Base-by-base conservation (phyloP, 2,329 filamentous ascomycete species). In the Sclerotinia subarctica region DNA sequence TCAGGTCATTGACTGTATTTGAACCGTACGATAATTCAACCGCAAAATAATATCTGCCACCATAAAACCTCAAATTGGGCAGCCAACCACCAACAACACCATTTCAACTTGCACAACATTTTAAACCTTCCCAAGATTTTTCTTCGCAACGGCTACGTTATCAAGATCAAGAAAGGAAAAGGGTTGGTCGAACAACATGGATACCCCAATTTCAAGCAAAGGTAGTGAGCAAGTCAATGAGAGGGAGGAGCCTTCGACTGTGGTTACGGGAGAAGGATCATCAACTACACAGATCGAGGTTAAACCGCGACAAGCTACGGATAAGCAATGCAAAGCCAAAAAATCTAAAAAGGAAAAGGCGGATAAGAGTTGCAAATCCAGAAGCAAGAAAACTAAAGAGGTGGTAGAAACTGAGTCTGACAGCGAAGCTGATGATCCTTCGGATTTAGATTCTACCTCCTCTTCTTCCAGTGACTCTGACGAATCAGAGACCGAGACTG, bases 401-500 rank as follows among this genome's bases (percentile, higher is more conserved):
- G 21, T 15, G 26, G 46, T 35, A 2, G 67, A 66, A 19, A 24
- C 62, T 2, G 70, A 70, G 3, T 66, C 59, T 29, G 72, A 72
- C 38, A 63, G 47, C 51, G 65, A 47, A 44, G 35, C 47, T n/a
- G 57, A 62, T 54, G 65, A 63, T 46, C 53, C 65, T 7, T 62
- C 65, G 2, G 42, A 29, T 29, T 58, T 15, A 26, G 42, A 57
- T 57, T 66, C 64, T n/a, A 24, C 26, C 38, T 49, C 53, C 19
- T 63, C 65, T 38, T 64, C 68, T 47, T 68, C 66, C 17, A 73
- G 72, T 56, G 70, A 73, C 3, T 72, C 72, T 0, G 73, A 74
- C 10, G 71, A 74, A 46, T 74, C 72, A 13, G 74, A 77, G 42
- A 75, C 73, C 2, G 75, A 77, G 58, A 72, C 76, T 67, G 74